Conservation (phyloP, 73 alveolate species). For the Blepharisma japonicum region DNA sequence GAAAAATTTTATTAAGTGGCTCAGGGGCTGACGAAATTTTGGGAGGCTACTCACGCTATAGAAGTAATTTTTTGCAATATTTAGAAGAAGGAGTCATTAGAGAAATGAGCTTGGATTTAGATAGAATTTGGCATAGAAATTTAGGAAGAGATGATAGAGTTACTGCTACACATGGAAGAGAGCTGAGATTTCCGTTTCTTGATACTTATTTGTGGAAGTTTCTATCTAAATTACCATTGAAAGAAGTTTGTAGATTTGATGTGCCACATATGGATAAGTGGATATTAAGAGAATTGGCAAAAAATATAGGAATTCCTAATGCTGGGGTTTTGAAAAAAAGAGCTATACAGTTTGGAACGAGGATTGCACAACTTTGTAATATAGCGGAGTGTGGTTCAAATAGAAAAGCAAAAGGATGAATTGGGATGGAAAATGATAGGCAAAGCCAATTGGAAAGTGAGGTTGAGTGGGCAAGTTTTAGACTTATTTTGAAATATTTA, state of each 20-base stretch:
- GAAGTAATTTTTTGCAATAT: conserved; percentile 55
- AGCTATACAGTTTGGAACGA: conserved; percentile 74
- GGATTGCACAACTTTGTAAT: conserved; percentile 58
- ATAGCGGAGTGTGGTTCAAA: conserved; percentile 61
- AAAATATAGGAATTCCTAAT: conserved; percentile 54
- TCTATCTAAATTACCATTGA: conserved; percentile 38
- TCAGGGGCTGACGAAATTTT: conserved; percentile 93
- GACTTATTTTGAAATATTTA: neutral
- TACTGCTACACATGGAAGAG: conserved; percentile 71
- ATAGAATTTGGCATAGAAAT: conserved; percentile 86
- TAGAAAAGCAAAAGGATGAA: conserved; percentile 67
- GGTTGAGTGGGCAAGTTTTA: neutral
- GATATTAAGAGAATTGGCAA: conserved; percentile 54
- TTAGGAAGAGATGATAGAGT: conserved; percentile 92
- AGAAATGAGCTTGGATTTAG: conserved; percentile 78
- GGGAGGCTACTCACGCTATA: conserved; percentile 88
- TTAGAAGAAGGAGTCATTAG: conserved; percentile 53
- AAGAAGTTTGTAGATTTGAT: conserved; percentile 38
- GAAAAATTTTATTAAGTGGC: conserved; percentile 56
- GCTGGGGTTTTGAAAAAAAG: conserved; percentile 57
- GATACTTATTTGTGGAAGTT: conserved; percentile 62
- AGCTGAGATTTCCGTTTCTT: conserved; percentile 82
- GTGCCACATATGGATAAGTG: conserved; percentile 49
- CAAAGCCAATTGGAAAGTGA: neutral
- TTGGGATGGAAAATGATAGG: neutral